Evolutionary conservation across 768 basidiomycete species (phyloP).

Genomic region (Myochromella boudieri): DNA sequence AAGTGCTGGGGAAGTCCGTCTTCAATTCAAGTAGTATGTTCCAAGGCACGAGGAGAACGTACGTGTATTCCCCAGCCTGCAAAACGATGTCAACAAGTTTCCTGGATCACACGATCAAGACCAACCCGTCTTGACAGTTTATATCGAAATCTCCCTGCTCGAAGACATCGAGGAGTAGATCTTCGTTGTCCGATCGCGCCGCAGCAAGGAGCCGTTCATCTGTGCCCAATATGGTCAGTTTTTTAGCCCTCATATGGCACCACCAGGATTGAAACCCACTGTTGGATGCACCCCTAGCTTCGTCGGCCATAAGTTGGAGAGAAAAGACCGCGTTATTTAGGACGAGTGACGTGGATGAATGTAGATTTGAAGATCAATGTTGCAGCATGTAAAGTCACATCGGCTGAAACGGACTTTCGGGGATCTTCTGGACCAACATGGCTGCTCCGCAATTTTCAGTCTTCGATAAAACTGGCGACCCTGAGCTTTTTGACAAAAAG

Average conservation of each 20-base stretch:
- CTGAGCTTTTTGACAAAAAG: no score
- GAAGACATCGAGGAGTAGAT: conserved; percentile 61
- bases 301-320: conserved; percentile 14
- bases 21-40: not conserved
- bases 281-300: conserved; percentile 22
- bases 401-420: no score
- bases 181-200: conserved; percentile 72
- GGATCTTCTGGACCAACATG: no score
- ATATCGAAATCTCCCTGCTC: conserved; percentile 60
- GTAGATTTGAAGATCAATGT: not conserved
- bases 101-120: conserved; percentile 15
- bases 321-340: not conserved
- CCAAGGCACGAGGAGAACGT: conserved; percentile 22
- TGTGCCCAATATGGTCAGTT: conserved; percentile 23
- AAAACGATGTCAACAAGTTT: conserved; percentile 16
- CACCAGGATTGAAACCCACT: conserved; percentile 26
- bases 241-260: no score
- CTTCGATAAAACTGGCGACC: no score
- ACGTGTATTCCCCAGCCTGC: conserved; percentile 80
- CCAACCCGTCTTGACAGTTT: conserved; percentile 79
- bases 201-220: conserved; percentile 75
- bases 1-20: conserved; percentile 43
- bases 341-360: no score
- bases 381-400: not conserved
- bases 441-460: no score